A percentile compares a stretch with the other conserved stretches of the same genome.
These are phyloP conservation scores for Penstemon barbatus DNA, from an alignment of 257 asterid genomes.

Conservation along the genomic window DNA sequence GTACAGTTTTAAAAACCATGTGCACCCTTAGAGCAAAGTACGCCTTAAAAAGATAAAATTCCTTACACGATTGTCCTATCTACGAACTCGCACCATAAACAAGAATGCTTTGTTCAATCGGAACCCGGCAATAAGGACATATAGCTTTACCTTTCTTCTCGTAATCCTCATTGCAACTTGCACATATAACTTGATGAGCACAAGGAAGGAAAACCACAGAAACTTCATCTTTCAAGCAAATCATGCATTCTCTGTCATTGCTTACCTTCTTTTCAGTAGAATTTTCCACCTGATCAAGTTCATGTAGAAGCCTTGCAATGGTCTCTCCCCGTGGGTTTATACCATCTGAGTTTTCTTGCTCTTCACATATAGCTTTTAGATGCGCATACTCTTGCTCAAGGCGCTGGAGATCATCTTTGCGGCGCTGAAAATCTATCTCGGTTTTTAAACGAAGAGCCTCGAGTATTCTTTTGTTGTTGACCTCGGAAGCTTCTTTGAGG, in stretches of 20 bases:
- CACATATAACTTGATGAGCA: constrained; percentile 81
- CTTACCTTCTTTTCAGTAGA: constrained; percentile 44
- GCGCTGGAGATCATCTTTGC: no score
- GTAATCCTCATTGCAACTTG: constrained; percentile 66
- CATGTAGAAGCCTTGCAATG: constrained; percentile 56
- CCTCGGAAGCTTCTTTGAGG: neutral
- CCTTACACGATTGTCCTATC: neutral
- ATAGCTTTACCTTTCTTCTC: constrained; percentile 68
- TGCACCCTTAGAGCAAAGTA: no score
- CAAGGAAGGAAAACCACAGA: constrained; percentile 94
- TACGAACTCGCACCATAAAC: constrained; percentile 78
- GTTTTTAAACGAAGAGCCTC: no score
- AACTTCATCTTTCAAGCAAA: constrained; percentile 85
- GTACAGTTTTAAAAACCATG: no score
- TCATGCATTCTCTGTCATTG: constrained; percentile 65
- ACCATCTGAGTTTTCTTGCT: constrained; percentile 36
- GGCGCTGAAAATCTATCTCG: no score
- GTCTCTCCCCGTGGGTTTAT: constrained; percentile 49
- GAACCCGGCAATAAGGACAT: constrained; percentile 73
- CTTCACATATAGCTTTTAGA: constrained; percentile 35
- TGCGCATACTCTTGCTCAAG: no score
- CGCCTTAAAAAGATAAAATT: neutral
- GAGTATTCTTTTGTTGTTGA: no score
- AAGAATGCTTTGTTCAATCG: constrained; percentile 77
- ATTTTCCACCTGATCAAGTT: constrained; percentile 52